A percentile compares a stretch with the other conserved stretches of the same genome.
These are phyloP conservation scores for Barnettozyma sucrosica DNA, from an alignment of 805 yeast species.

Conservation along the genomic window DNA sequence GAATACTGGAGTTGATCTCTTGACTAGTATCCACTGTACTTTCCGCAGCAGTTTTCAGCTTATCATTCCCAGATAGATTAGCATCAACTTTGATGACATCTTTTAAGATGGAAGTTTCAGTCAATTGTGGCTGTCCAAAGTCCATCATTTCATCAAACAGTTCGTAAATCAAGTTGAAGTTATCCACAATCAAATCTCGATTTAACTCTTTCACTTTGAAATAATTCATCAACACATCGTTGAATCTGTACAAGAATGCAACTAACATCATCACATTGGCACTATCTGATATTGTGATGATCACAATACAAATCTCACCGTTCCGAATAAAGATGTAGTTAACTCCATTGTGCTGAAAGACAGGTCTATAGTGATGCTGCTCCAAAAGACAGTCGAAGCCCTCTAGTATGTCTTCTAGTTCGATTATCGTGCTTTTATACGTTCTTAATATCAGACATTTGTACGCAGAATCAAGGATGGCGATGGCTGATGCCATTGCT, in stretches of 20 bases:
- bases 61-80: slow-evolving; percentile 28
- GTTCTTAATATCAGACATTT: slow-evolving; percentile 4
- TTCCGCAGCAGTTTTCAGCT: slow-evolving; percentile 2
- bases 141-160: slow-evolving; percentile 33
- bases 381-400: neutral
- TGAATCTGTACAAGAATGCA: slow-evolving; percentile 46
- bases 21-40: slow-evolving; percentile 14
- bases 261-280: slow-evolving; percentile 52
- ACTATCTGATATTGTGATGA: slow-evolving; percentile 24
- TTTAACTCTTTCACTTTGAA: slow-evolving; percentile 37
- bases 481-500: slow-evolving; percentile 12
- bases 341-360: slow-evolving; percentile 34
- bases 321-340: slow-evolving; percentile 50
- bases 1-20: slow-evolving; percentile 58
- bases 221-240: slow-evolving; percentile 40
- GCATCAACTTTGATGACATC: slow-evolving; percentile 68
- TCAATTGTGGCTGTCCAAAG: slow-evolving; percentile 48
- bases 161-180: slow-evolving; percentile 70
- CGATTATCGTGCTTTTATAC: slow-evolving; percentile 2
- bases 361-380: slow-evolving; percentile 1
- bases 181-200: slow-evolving; percentile 61
- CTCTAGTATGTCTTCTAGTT: slow-evolving; percentile 23
- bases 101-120: slow-evolving; percentile 70
- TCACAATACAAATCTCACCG: slow-evolving; percentile 36
- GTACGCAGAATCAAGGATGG: slow-evolving; percentile 8